Evolutionary conservation across 768 basidiomycete genomes (phyloP).

Genomic region (Rossbeevera mucosa): DNA sequence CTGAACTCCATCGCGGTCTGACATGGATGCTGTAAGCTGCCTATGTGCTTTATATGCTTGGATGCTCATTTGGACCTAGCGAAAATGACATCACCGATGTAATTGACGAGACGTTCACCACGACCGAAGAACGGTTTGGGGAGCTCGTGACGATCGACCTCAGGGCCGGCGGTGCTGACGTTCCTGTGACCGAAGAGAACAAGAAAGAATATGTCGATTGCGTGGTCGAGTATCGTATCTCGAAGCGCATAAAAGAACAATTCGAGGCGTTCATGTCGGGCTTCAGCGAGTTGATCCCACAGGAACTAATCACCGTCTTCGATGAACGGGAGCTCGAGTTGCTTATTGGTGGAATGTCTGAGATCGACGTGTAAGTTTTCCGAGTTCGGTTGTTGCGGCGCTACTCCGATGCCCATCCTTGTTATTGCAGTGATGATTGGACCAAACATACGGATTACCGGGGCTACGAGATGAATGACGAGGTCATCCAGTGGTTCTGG

Average conservation of each 20-base stretch:
- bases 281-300: conserved; percentile 98
- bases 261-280: conserved; percentile 99
- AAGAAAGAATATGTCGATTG: conserved; percentile 97
- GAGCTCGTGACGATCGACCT: conserved; percentile 97
- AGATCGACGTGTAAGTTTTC: conserved; percentile 88
- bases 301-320: conserved; percentile 96
- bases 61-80: conserved; percentile 37
- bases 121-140: conserved; percentile 95
- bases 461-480: conserved; percentile 91
- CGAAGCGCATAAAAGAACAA: conserved; percentile 95
- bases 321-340: conserved; percentile 97
- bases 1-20: conserved; percentile 88
- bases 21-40: conserved; percentile 94
- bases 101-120: conserved; percentile 96
- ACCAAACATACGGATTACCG: conserved; percentile 99
- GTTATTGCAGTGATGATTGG: conserved; percentile 78
- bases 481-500: conserved; percentile 99
- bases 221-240: conserved; percentile 96
- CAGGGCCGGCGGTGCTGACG: conserved; percentile 79
- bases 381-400: background rate
- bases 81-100: conserved; percentile 98
- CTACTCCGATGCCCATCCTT: background rate
- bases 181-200: conserved; percentile 92
- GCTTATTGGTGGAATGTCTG: conserved; percentile 98
- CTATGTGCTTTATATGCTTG: background rate